These are phyloP conservation scores for Catharanthus roseus DNA, from an alignment of 257 asterid species.

Conservation along the genomic window DNA sequence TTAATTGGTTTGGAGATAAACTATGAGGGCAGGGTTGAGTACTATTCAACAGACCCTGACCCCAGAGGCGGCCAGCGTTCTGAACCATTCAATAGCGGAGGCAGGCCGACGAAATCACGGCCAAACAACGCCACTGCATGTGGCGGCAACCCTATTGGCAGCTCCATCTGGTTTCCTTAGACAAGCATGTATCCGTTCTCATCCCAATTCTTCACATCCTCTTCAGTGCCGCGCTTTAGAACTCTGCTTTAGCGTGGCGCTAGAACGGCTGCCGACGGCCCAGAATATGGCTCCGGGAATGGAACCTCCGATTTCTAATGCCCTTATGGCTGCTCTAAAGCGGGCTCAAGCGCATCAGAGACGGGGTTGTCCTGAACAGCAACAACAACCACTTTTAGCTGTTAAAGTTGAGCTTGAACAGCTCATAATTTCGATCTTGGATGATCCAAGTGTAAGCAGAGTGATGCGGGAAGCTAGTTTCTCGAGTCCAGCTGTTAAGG, in stretches of 20 bases:
- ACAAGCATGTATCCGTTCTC: conserved; percentile 87
- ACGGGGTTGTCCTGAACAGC: conserved; percentile 86
- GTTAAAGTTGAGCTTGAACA: conserved; percentile 87
- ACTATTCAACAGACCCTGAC: conserved; percentile 87
- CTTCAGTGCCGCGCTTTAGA: conserved; percentile 93
- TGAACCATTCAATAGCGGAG: conserved; percentile 78
- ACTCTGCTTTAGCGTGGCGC: conserved; percentile 84
- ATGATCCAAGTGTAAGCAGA: conserved; percentile 84
- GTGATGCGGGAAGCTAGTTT: conserved; percentile 91
- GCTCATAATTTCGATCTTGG: conserved; percentile 69
- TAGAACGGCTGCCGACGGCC: conserved; percentile 75
- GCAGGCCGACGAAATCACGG: conserved; percentile 86
- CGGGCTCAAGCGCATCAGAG: conserved; percentile 90
- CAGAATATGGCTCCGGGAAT: conserved; percentile 43
- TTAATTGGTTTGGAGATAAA: conserved; percentile 10
- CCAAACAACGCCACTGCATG: conserved; percentile 91
- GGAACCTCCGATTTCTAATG: conserved; percentile 86
- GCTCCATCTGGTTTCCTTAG: conserved; percentile 75
- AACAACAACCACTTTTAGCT: conserved; percentile 84
- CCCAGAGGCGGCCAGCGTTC: conserved; percentile 69
- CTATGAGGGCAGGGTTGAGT: conserved; percentile 85
- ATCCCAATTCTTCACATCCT: conserved; percentile 89
- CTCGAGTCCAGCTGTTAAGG: conserved; percentile 80
- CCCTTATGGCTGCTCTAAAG: conserved; percentile 80
- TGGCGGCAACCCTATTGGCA: conserved; percentile 81